Conservation (phyloP, 129 eudicot genomes). For the Calendula officinalis region DNA sequence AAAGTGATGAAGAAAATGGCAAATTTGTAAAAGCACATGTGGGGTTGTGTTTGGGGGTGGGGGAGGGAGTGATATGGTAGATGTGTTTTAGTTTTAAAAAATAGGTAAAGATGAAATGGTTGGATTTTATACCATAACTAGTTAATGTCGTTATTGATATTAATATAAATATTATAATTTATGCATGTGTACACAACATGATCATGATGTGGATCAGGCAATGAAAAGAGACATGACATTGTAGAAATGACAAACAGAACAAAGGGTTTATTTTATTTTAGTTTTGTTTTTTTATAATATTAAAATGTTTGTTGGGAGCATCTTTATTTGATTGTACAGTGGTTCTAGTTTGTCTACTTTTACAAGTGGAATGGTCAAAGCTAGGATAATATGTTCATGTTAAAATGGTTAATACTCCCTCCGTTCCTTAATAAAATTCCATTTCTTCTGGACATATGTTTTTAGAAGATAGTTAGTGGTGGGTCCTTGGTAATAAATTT, state of each 20-base stretch:
- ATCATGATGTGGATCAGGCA: conserved; percentile 6
- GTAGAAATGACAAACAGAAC: conserved; percentile 32
- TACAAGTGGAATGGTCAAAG: conserved; percentile 35
- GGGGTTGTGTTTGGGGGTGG: conserved; percentile 6
- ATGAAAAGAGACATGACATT: conserved; percentile 25
- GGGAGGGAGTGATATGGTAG: conserved; percentile 25
- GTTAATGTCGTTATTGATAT: conserved; percentile 15
- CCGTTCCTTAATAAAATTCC: too few relatives aligned
- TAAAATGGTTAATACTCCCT: too few relatives aligned
- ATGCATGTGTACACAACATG: conserved; percentile 29
- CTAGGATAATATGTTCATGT: neutral
- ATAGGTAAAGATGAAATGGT: conserved; percentile 33
- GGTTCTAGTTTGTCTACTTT: conserved; percentile 5
- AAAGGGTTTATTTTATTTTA: conserved; percentile 3
- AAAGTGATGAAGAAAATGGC: conserved; percentile 18
- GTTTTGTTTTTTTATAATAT: neutral
- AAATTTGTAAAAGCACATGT: conserved; percentile 28
- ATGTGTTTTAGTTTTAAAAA: conserved; percentile 24
- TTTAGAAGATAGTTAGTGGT: too few relatives aligned
- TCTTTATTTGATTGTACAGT: conserved; percentile 24
- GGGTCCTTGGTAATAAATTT: too few relatives aligned
- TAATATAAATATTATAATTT: conserved; percentile 14
- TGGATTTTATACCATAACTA: conserved; percentile 28
- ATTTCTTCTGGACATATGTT: too few relatives aligned
- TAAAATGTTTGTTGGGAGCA: conserved; percentile 21